Evolutionary conservation across 2,329 filamentous ascomycete species (phyloP).

Genomic region (Aspergillus sp.): DNA sequence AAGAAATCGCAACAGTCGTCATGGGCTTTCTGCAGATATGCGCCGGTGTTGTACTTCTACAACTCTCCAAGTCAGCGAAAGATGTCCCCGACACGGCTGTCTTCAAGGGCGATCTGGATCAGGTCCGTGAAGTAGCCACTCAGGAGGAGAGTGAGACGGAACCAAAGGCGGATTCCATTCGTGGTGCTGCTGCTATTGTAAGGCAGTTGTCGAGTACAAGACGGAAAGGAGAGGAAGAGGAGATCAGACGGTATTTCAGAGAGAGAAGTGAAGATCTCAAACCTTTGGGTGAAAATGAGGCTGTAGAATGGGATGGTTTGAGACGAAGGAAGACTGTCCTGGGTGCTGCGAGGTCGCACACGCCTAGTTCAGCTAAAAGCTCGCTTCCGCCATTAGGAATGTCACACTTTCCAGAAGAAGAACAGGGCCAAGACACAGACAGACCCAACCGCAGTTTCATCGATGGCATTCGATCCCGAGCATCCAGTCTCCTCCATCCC

Average conservation of each 20-base stretch:
- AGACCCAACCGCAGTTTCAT: constrained; percentile 30
- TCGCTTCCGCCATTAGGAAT: constrained; percentile 77
- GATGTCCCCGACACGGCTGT: constrained; percentile 91
- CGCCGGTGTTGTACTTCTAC: constrained; percentile 80
- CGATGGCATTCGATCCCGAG: constrained; percentile 31
- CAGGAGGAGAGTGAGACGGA: constrained; percentile 95
- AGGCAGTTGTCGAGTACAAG: constrained; percentile 71
- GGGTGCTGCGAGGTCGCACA: constrained; percentile 38
- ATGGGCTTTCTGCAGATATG: constrained; percentile 94
- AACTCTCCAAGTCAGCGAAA: constrained; percentile 96
- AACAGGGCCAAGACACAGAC: constrained; percentile 45
- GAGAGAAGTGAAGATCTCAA: constrained; percentile 69
- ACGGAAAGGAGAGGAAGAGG: constrained; percentile 70
- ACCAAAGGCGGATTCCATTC: constrained; percentile 91
- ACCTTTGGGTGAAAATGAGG: constrained; percentile 69
- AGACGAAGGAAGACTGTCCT: constrained; percentile 61
- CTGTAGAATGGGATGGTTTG: constrained; percentile 87
- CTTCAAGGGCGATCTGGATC: constrained; percentile 86
- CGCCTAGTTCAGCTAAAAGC: constrained; percentile 38
- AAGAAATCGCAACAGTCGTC: constrained; percentile 79
- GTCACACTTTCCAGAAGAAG: constrained; percentile 67
- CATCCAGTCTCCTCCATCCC: constrained; percentile 30
- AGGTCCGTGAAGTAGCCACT: constrained; percentile 90
- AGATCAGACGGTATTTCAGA: constrained; percentile 69
- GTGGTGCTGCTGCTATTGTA: constrained; percentile 81